A percentile compares a stretch with the other conserved stretches of the same genome.
These are phyloP conservation scores for Pelargonium australe DNA, from an alignment of 441 rosid genomes.

Conservation along the genomic window DNA sequence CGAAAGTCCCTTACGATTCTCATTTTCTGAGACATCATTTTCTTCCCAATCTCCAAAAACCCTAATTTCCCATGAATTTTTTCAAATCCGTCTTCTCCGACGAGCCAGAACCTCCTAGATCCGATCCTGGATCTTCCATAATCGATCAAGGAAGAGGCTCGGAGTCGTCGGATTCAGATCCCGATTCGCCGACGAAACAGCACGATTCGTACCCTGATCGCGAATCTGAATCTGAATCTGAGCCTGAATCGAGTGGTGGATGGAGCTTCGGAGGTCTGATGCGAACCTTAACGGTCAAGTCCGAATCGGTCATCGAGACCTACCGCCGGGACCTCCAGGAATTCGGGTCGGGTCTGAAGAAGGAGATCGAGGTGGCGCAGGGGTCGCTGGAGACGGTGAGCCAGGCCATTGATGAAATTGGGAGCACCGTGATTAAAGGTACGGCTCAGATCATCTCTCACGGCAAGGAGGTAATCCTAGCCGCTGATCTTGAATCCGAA, in stretches of 20 bases:
- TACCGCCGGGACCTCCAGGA: conserved; percentile 87
- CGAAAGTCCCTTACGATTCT: too few relatives aligned
- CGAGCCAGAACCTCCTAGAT: conserved; percentile 36
- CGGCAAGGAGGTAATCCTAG: conserved; percentile 72
- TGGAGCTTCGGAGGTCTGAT: conserved; percentile 72
- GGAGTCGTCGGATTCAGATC: conserved; percentile 16
- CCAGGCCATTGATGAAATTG: conserved; percentile 62
- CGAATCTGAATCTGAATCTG: neutral
- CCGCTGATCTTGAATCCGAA: conserved; percentile 58
- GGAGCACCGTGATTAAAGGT: conserved; percentile 57
- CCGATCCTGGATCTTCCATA: conserved; percentile 6
- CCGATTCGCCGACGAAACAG: conserved; percentile 13
- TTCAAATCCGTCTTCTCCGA: conserved; percentile 68
- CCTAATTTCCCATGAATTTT: conserved; percentile 43
- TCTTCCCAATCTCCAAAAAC: neutral
- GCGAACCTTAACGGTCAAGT: conserved; percentile 51
- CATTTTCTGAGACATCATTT: too few relatives aligned
- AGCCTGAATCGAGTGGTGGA: neutral
- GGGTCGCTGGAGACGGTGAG: conserved; percentile 71
- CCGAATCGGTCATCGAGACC: conserved; percentile 71
- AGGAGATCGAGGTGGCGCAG: conserved; percentile 86
- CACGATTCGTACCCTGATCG: conserved; percentile 12
- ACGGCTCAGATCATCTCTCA: conserved; percentile 84
- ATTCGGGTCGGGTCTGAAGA: conserved; percentile 69
- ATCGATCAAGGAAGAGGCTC: too few relatives aligned